phyloP scores from a whole-genome alignment of 2,329 filamentous ascomycete species.

The Rhinocladiella similis region DNA sequence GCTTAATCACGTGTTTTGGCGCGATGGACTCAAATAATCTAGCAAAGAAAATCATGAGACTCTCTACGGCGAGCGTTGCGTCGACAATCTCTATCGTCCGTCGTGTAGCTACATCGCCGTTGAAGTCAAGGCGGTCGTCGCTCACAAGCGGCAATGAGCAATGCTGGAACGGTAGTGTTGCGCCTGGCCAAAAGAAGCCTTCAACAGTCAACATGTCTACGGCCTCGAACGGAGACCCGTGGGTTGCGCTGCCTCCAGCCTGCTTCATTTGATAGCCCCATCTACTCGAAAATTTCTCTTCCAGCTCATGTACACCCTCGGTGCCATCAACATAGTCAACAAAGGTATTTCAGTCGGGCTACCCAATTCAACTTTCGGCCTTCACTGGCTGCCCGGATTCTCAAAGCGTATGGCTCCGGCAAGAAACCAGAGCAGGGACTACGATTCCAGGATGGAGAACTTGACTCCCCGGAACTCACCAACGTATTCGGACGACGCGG shows the following conservation, averaged over 20 bases:
- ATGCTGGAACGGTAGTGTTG: slow-evolving; percentile 29
- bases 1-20: no score
- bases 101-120: not conserved
- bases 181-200: slow-evolving; percentile 24
- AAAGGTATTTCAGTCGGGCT: slow-evolving; percentile 11
- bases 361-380: slow-evolving; percentile 8
- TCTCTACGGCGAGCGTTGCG: no score
- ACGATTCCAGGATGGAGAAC: slow-evolving; percentile 21
- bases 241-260: not conserved
- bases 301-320: no score
- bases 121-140: not conserved
- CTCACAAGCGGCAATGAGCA: slow-evolving; percentile 26
- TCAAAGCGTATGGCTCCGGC: slow-evolving; percentile 21
- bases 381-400: slow-evolving; percentile 8
- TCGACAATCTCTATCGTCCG: no score
- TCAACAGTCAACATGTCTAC: slow-evolving; percentile 12
- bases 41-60: no score
- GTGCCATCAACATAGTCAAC: not conserved
- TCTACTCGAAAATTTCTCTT: not conserved
- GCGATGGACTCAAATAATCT: no score
- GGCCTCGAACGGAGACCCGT: not conserved
- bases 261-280: not conserved
- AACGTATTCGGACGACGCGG: slow-evolving; percentile 20
- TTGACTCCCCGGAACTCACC: slow-evolving; percentile 16
- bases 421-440: slow-evolving; percentile 26